phyloP scores from a whole-genome alignment of 129 eudicot species.

The Helianthus tuberosus region DNA sequence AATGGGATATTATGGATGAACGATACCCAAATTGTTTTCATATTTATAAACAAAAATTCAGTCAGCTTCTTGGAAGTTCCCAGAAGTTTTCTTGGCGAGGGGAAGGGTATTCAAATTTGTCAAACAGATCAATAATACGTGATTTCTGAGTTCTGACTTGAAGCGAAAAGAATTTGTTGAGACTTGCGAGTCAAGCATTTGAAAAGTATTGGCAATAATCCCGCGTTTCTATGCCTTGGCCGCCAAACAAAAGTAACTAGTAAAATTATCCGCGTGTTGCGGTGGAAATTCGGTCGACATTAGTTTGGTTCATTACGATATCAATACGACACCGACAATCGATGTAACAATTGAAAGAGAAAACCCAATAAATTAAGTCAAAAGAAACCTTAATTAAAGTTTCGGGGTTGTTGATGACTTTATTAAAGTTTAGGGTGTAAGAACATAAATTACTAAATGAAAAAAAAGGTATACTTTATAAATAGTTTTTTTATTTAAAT shows the following conservation, averaged over 20 bases:
- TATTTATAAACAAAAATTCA: slow-evolving; percentile 15
- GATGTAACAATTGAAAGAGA: too few relatives aligned
- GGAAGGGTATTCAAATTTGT: neutral
- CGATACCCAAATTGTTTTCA: neutral
- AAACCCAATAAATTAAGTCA: too few relatives aligned
- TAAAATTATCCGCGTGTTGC: too few relatives aligned
- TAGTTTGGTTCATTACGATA: too few relatives aligned
- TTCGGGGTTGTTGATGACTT: too few relatives aligned
- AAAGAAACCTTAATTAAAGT: too few relatives aligned
- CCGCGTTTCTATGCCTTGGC: neutral
- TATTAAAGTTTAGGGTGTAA: too few relatives aligned
- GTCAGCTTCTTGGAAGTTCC: neutral
- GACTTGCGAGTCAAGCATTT: slow-evolving; percentile 1
- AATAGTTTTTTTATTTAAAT: neutral
- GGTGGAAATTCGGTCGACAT: too few relatives aligned
- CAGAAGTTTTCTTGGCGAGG: neutral
- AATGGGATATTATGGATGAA: slow-evolving; percentile 1
- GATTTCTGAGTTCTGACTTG: neutral
- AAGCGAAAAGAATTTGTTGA: neutral
- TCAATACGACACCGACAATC: too few relatives aligned
- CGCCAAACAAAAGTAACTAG: neutral
- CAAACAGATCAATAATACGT: too few relatives aligned
- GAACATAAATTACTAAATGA: too few relatives aligned
- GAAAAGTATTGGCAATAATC: neutral
- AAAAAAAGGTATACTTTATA: neutral